phyloP scores from a whole-genome alignment of 202 grass and related monocot species.

The Zoysia matrella region DNA sequence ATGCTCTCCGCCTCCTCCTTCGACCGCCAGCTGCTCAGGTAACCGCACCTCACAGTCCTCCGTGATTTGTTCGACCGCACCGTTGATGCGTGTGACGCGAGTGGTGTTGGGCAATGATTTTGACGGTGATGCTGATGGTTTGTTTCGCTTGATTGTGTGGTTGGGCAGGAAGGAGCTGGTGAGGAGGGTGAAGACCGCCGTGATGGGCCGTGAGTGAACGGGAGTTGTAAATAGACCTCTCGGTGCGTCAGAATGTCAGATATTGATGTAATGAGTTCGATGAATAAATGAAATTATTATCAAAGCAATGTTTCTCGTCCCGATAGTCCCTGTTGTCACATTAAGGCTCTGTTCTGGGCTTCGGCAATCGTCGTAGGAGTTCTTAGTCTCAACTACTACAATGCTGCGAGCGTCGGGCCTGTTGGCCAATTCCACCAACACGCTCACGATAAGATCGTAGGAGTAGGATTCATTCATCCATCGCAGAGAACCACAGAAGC shows the following conservation, averaged over 20 bases:
- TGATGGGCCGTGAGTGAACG: constrained; percentile 51
- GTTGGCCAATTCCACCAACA: no score
- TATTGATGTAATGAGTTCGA: constrained; percentile 32
- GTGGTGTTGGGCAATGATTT: no score
- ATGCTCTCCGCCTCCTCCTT: constrained; percentile 71
- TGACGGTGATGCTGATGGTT: not conserved
- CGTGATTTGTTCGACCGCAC: not conserved
- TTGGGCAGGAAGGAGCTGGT: constrained; percentile 58
- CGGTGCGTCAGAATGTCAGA: not conserved
- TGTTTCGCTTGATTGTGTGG: not conserved
- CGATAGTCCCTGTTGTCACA: not conserved
- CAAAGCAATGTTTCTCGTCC: constrained; percentile 2
- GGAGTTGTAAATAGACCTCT: constrained; percentile 49
- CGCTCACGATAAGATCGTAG: not conserved
- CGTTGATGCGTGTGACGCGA: no score
- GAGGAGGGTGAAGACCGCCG: constrained; percentile 55
- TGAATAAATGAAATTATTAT: constrained; percentile 29
- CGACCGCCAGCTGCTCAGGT: constrained; percentile 69
- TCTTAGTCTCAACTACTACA: not conserved
- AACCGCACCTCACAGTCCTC: not conserved
- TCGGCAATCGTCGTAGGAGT: not conserved
- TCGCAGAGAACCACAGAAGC: not conserved
- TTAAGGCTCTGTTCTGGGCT: not conserved
- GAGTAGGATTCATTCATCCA: not conserved
- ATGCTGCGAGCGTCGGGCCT: not conserved